These are phyloP conservation scores for Xylariaceae sp. DNA, from an alignment of 2,329 filamentous ascomycete species.

Conservation along the genomic window DNA sequence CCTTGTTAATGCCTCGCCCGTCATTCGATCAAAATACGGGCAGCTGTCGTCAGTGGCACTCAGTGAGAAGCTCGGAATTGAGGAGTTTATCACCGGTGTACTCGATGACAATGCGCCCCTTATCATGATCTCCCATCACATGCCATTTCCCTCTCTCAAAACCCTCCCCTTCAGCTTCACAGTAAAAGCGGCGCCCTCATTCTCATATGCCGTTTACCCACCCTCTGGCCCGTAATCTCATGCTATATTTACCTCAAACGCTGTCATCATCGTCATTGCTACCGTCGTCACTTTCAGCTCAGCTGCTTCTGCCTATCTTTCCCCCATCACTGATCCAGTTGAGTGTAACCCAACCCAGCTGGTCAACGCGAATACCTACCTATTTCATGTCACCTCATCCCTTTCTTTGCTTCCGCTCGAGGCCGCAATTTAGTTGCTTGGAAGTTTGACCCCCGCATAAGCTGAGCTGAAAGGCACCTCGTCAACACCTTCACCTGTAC, in stretches of 20 bases:
- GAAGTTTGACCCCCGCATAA: conserved; percentile 20
- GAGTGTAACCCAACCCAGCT: conserved; percentile 17
- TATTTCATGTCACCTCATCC: conserved; percentile 3
- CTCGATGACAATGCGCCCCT: not conserved
- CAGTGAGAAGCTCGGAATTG: not conserved
- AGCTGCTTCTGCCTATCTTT: not conserved
- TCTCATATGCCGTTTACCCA: not conserved
- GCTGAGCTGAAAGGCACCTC: conserved; percentile 11
- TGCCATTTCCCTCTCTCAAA: not conserved
- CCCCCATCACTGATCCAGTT: not conserved
- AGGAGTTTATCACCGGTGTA: not conserved
- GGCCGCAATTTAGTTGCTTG: conserved; percentile 13
- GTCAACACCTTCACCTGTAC: not conserved
- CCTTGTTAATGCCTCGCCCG: conserved; percentile 1
- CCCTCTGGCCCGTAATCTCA: not conserved
- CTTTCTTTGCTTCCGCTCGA: conserved; percentile 11
- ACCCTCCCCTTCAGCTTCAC: not conserved
- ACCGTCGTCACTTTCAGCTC: not conserved
- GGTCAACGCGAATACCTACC: not conserved
- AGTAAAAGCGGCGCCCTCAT: not conserved
- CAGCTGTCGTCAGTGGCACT: conserved; percentile 6
- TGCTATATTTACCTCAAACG: not conserved
- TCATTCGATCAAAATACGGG: not conserved
- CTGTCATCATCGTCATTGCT: not conserved
- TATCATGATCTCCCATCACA: not conserved